Evolutionary conservation across 2,329 filamentous ascomycete genomes (phyloP), one percentile per base, ranked within the genome.

Genomic region (Pseudopithomyces maydicus): DNA sequence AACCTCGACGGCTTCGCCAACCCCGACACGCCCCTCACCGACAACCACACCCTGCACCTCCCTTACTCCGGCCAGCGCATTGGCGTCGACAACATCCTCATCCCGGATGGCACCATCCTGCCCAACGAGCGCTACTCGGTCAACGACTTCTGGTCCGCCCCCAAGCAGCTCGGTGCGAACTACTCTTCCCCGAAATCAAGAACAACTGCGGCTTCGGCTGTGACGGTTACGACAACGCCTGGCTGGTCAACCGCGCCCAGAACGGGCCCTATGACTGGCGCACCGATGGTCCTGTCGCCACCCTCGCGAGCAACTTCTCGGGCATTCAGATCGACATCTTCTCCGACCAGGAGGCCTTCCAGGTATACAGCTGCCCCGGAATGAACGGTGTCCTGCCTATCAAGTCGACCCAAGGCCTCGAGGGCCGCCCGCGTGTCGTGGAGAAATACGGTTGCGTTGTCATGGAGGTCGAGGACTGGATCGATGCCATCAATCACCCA

Each of bases 381-480:
- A 87, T 91, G 78, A 88, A 96, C 77, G 91, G 91, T 65, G 64
- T 22, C 1, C 77, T 90, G 59, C 79, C 89, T 0, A 67, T 92
- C 59, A 92, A 92, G 80, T 79, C 80, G 58, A 89, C 86, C 0
- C 90, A 92, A 74, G 90, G 90, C 15, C 78, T 89, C 3, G 81
- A 84, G 59, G 76, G 65, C 33, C 84, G 87, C 65, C 84, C 86
- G 3, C 81, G 88, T 36, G 84, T 84, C 7, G 88, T 92, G 23
- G 83, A 85, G 54, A 74, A 93, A 80, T 91, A 92, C 71, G 92
- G 91, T 32, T 97, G 94, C 76, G 71, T 97, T 23, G 94, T 97
- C 47, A 84, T 97, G 76, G 94, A 97, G 79, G 91, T 95, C 12
- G 86, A 97, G 81, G 92, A 95, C 74, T 97, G 88, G 85, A 96